phyloP scores from a whole-genome alignment of 495 filamentous ascomycete species.

The Trichoderma reesei region DNA sequence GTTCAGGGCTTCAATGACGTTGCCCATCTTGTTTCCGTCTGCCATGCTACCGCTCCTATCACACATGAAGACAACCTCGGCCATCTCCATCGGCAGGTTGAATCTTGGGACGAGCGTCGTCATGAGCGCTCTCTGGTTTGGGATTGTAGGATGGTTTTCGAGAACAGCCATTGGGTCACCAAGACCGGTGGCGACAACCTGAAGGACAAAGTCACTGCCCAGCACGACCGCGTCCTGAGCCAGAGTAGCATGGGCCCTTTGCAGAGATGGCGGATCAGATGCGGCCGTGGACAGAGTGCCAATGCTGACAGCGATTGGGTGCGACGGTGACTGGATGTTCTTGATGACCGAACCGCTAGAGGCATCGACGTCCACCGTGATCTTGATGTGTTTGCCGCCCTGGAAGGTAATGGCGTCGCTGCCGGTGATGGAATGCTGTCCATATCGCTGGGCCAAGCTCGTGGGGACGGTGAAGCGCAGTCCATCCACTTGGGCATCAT shows the following conservation, averaged over 20 bases:
- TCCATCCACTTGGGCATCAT: slow-evolving; percentile 52
- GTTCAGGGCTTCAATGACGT: slow-evolving; percentile 46
- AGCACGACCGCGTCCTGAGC: slow-evolving; percentile 38
- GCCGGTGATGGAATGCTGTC: slow-evolving; percentile 29
- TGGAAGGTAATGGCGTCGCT: slow-evolving; percentile 7
- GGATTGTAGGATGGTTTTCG: slow-evolving; percentile 50
- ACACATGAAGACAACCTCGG: slow-evolving; percentile 62
- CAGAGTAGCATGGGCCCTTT: slow-evolving; percentile 52
- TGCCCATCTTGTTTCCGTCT: slow-evolving; percentile 34
- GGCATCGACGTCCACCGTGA: slow-evolving; percentile 53
- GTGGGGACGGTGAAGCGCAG: slow-evolving; percentile 57
- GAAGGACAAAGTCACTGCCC: slow-evolving; percentile 43
- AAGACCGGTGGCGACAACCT: slow-evolving; percentile 45
- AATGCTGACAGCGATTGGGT: slow-evolving; percentile 53
- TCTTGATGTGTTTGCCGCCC: slow-evolving; percentile 36
- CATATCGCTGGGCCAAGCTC: slow-evolving; percentile 53
- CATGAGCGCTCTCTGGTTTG: slow-evolving; percentile 55
- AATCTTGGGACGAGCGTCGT: slow-evolving; percentile 59
- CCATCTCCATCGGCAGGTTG: slow-evolving; percentile 37
- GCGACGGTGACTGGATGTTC: slow-evolving; percentile 53
- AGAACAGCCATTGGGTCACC: slow-evolving; percentile 51
- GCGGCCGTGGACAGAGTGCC: slow-evolving; percentile 42
- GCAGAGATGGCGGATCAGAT: slow-evolving; percentile 37
- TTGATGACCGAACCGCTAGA: slow-evolving; percentile 44
- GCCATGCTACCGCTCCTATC: slow-evolving; percentile 62